Evolutionary conservation across 441 rosid species (phyloP).

Genomic region (Eutrema salsugineum): DNA sequence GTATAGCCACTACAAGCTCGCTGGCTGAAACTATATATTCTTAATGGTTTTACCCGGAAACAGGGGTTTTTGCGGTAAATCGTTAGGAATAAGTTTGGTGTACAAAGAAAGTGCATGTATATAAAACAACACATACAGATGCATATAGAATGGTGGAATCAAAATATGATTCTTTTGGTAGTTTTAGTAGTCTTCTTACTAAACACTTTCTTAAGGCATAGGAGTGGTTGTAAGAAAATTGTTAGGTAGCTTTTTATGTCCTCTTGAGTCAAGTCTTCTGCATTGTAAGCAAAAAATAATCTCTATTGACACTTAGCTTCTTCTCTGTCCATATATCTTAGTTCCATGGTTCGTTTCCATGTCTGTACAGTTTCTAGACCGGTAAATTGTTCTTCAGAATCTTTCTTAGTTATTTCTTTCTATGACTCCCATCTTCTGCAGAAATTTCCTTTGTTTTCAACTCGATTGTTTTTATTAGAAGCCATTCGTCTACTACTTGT

Average conservation of each 20-base stretch:
- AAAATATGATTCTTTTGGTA: conserved; percentile 66
- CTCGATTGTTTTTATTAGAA: neutral
- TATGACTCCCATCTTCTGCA: conserved; percentile 9
- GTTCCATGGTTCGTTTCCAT: neutral
- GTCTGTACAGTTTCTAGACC: conserved; percentile 24
- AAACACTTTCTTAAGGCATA: conserved; percentile 13
- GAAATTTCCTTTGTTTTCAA: neutral
- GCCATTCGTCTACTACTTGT: neutral
- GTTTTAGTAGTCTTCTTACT: conserved; percentile 18
- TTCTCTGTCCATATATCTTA: conserved; percentile 7
- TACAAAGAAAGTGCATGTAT: conserved; percentile 19
- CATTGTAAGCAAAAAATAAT: conserved; percentile 16
- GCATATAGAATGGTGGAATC: conserved; percentile 53
- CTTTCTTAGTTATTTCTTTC: neutral
- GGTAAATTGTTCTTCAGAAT: neutral
- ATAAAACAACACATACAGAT: conserved; percentile 25
- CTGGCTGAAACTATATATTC: neutral
- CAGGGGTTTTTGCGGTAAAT: conserved; percentile 18
- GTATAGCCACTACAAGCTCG: conserved; percentile 10
- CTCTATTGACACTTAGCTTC: neutral
- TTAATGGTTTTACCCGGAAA: conserved; percentile 9
- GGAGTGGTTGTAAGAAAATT: conserved; percentile 12
- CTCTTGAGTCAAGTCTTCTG: conserved; percentile 8
- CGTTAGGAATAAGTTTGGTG: conserved; percentile 24
- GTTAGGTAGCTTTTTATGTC: conserved; percentile 5